phyloP scores from a whole-genome alignment of 1,284 basidiomycete genomes.

The Phylloporus gajari region DNA sequence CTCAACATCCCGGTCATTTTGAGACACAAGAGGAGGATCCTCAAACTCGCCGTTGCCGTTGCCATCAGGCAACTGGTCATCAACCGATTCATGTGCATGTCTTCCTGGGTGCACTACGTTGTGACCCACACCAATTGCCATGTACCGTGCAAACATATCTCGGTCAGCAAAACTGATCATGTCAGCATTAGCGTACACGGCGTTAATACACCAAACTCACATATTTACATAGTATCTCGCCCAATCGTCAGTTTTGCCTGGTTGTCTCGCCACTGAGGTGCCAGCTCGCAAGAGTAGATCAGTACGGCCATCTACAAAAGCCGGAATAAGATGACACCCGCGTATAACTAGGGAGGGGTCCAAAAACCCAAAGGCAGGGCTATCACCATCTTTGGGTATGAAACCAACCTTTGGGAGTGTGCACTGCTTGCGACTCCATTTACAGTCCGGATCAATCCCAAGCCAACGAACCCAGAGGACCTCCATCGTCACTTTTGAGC shows the following conservation, averaged over 20 bases:
- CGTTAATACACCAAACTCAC: not conserved
- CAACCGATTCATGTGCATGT: too few species aligned
- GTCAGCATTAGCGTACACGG: not conserved
- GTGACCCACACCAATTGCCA: too few species aligned
- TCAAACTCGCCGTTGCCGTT: too few species aligned
- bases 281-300: slow-evolving; percentile 5
- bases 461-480: not conserved
- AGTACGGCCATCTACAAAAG: slow-evolving; percentile 18
- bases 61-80: too few species aligned
- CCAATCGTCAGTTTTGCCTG: not conserved
- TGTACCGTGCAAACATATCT: too few species aligned
- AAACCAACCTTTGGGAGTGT: slow-evolving; percentile 25
- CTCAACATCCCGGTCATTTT: too few species aligned
- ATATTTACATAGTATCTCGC: not conserved
- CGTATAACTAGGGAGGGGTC: slow-evolving; percentile 20
- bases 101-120: too few species aligned
- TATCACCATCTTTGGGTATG: not conserved
- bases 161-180: too few species aligned
- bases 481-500: slow-evolving; percentile 3
- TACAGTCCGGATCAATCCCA: slow-evolving; percentile 9
- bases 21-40: too few species aligned
- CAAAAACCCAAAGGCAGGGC: slow-evolving; percentile 22
- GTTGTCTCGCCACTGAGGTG: slow-evolving; percentile 7
- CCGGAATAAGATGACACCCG: slow-evolving; percentile 23
- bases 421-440: slow-evolving; percentile 11